Base-by-base conservation (phyloP, 768 basidiomycete genomes). In the Lactarius trivialis region DNA sequence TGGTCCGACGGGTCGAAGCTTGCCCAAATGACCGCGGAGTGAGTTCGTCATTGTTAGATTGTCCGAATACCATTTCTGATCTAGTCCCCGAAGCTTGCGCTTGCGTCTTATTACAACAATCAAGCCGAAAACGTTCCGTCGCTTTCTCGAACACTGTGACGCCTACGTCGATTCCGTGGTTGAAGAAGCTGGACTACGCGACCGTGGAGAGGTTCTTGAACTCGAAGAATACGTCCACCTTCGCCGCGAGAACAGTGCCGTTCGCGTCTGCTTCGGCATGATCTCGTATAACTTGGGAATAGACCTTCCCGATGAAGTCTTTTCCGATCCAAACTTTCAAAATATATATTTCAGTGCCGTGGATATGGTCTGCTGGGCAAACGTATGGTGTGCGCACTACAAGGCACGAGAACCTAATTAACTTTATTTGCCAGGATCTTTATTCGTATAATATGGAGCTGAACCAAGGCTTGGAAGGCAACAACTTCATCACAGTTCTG, bases 381-480 rank as follows among this genome's bases (percentile, higher is more conserved):
- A 89, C 71, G 86, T 73, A 30, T 33, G 41, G 17, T 52, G 49
- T 26, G 24, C 9, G 24, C 30, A 30, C 48, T n/a, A 8, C 21
- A 17, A 21, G 33, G 30, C 8, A 7, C 12, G 6, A 36, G 28
- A 30, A 41, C 53, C 43, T 66, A 4, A 54, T 49, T 37, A 24
- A 12, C 19, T 48, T 34, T 49, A 45, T 30, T 8, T 32, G 32
- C 50, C 67, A 86, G 86, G 85, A 89, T 63, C 72, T 88, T 17
- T 87, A 86, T 68, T 87, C 85, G 8, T 89, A 88, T 72, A 82
- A 86, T 71, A 83, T 85, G 80, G 86, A 90, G 67, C 84, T 86
- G 67, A 79, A 81, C 55, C 81, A 81, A 67, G 88, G 85, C 21
- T 80, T 83, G 56, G 76, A 73, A 30, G 83, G 82, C 60, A 87